These are phyloP conservation scores for Fraxinus velutina DNA, from an alignment of 305 asterid genomes.

Conservation along the genomic window DNA sequence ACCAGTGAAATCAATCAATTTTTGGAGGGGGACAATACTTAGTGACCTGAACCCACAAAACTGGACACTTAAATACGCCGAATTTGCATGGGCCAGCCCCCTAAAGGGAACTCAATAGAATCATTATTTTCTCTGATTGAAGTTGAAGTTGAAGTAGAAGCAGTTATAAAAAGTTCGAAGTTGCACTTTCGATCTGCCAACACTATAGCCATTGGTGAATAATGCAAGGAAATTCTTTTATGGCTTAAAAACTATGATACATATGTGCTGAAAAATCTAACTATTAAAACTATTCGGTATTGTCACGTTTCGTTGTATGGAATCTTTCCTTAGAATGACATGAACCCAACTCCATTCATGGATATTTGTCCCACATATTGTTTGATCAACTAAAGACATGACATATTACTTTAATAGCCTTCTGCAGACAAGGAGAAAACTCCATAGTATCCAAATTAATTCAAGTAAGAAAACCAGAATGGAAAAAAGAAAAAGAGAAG, in stretches of 20 bases:
- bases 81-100: constrained; percentile 24
- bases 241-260: not conserved
- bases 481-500: not conserved
- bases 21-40: constrained; percentile 3
- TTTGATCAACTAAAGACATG: not conserved
- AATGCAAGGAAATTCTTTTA: not conserved
- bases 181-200: not conserved
- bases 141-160: not conserved
- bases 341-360: not conserved
- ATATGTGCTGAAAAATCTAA: not conserved
- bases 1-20: constrained; percentile 15
- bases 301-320: not conserved
- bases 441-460: not conserved
- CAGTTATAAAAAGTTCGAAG: not conserved
- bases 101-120: not conserved
- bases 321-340: not conserved
- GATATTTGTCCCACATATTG: not conserved
- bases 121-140: not conserved
- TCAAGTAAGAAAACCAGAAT: not conserved
- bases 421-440: not conserved
- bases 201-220: not conserved
- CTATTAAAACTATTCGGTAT: not conserved
- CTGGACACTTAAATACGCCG: constrained; percentile 21
- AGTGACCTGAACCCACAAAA: constrained; percentile 29
- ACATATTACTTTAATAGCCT: not conserved